phyloP scores from a whole-genome alignment of 495 filamentous ascomycete species.

The Tuber indicum region DNA sequence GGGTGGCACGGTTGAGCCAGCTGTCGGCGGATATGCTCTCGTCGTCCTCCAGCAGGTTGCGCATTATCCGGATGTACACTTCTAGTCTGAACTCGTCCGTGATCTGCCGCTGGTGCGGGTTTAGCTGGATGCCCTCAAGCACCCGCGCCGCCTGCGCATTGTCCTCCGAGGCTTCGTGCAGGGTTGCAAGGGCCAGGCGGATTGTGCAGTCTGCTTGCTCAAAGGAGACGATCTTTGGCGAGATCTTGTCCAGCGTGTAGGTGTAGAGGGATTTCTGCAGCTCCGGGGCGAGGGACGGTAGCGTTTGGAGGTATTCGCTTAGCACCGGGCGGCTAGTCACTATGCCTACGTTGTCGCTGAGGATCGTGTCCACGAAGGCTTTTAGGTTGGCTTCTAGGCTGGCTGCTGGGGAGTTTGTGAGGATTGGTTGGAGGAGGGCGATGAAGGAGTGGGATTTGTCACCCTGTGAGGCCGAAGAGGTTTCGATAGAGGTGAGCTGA shows the following conservation, averaged over 20 bases:
- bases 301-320: slow-evolving; percentile 55
- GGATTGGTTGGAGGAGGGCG: slow-evolving; percentile 58
- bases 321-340: slow-evolving; percentile 68
- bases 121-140: slow-evolving; percentile 77
- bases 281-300: slow-evolving; percentile 48
- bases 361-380: slow-evolving; percentile 61
- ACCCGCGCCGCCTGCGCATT: slow-evolving; percentile 67
- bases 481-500: slow-evolving; percentile 53
- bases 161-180: slow-evolving; percentile 76
- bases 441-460: slow-evolving; percentile 60
- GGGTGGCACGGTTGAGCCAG: slow-evolving; percentile 88
- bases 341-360: slow-evolving; percentile 63
- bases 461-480: slow-evolving; percentile 48
- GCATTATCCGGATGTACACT: slow-evolving; percentile 89
- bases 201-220: slow-evolving; percentile 78
- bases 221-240: slow-evolving; percentile 62
- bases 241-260: slow-evolving; percentile 59
- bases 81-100: slow-evolving; percentile 67
- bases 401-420: slow-evolving; percentile 50
- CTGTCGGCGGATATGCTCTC: slow-evolving; percentile 77
- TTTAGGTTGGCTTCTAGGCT: slow-evolving; percentile 59
- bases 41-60: slow-evolving; percentile 90
- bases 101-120: slow-evolving; percentile 76
- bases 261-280: slow-evolving; percentile 64
- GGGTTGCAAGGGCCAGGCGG: slow-evolving; percentile 72